These are phyloP conservation scores for Rachicladosporium sp. DNA, from an alignment of 2,329 filamentous ascomycete species.

Conservation along the genomic window DNA sequence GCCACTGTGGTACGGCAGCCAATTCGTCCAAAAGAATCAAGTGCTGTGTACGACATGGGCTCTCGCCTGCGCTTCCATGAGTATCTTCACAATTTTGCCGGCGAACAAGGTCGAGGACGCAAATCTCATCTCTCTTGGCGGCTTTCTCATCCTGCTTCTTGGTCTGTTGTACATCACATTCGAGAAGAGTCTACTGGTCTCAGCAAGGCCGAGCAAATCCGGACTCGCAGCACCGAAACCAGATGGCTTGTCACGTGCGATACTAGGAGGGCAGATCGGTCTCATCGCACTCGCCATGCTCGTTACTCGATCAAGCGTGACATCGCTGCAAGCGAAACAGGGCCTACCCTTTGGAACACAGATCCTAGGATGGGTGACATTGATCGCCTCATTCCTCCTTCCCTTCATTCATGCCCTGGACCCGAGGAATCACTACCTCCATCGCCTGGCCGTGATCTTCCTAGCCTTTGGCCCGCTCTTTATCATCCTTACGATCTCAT, in stretches of 20 bases:
- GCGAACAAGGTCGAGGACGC: constrained; percentile 75
- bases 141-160: constrained; percentile 61
- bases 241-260: constrained; percentile 41
- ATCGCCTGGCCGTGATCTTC: constrained; percentile 79
- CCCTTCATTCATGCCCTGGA: constrained; percentile 71
- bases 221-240: constrained; percentile 18
- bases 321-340: constrained; percentile 70
- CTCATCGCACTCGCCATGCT: constrained; percentile 69
- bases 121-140: constrained; percentile 60
- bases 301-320: constrained; percentile 75
- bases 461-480: constrained; percentile 87
- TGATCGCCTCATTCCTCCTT: constrained; percentile 62
- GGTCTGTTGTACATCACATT: constrained; percentile 70
- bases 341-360: constrained; percentile 83
- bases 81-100: constrained; percentile 76
- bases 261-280: constrained; percentile 63
- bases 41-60: constrained; percentile 59
- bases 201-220: constrained; percentile 23
- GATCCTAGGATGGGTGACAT: constrained; percentile 67
- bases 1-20: constrained; percentile 60
- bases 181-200: constrained; percentile 50
- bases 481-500: constrained; percentile 92
- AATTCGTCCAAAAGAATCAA: constrained; percentile 57
- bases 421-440: constrained; percentile 78
- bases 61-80: constrained; percentile 69